A percentile compares a stretch with the other conserved stretches of the same genome.
These are phyloP conservation scores for Arabidopsis lyrata DNA, from an alignment of 441 rosid genomes.

Conservation along the genomic window DNA sequence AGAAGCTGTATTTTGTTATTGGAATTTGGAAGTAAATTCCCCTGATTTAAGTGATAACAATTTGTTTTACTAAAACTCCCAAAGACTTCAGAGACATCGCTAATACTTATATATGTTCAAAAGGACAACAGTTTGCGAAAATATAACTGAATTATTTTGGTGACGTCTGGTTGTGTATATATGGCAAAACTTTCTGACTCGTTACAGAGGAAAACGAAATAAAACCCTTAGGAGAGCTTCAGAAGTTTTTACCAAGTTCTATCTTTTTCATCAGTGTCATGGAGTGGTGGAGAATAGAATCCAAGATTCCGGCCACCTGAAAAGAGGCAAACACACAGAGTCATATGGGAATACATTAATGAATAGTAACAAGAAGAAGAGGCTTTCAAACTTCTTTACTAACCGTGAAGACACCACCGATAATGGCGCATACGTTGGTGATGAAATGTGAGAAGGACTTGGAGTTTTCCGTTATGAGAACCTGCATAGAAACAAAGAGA, in stretches of 20 bases:
- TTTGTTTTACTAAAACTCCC: neutral
- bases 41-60: too few species aligned
- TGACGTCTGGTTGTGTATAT: conserved; percentile 18
- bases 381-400: conserved; percentile 45
- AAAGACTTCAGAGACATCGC: neutral
- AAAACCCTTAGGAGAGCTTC: conserved; percentile 39
- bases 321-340: conserved; percentile 14
- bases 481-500: conserved; percentile 51
- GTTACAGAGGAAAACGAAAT: conserved; percentile 24
- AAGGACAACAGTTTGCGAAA: neutral
- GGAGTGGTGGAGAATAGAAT: conserved; percentile 81
- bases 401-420: conserved; percentile 99
- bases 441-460: conserved; percentile 94
- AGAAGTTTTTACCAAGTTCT: conserved; percentile 91
- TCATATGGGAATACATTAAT: neutral
- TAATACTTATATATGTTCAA: neutral
- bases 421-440: conserved; percentile 94
- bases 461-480: conserved; percentile 74
- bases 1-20: too few species aligned
- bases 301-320: conserved; percentile 98
- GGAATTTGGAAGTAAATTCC: too few species aligned
- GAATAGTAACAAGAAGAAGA: conserved; percentile 14
- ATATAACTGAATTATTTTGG: conserved; percentile 20
- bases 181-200: conserved; percentile 24
- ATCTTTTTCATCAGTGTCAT: conserved; percentile 86